A percentile compares a stretch with the other conserved stretches of the same genome.
Evolutionary conservation across 768 basidiomycete species (phyloP).

Genomic region (Hygrophoropsis aurantiaca): DNA sequence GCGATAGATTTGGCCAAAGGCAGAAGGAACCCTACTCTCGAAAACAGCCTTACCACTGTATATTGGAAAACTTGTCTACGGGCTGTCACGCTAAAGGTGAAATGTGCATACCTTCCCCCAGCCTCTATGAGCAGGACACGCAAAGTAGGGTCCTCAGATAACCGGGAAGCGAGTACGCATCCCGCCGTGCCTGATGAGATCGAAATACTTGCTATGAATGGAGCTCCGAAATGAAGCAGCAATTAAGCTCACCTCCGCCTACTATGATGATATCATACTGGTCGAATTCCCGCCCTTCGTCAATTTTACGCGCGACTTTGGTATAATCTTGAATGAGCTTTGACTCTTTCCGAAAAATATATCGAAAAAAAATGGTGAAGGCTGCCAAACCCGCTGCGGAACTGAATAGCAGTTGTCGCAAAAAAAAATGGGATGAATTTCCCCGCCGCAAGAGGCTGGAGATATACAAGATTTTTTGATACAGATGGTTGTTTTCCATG

Average conservation of each 20-base stretch:
- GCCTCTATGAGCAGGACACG: constrained; percentile 41
- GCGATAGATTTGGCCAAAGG: constrained; percentile 41
- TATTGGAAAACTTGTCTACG: not conserved
- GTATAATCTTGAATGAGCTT: constrained; percentile 13
- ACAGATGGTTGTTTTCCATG: not conserved
- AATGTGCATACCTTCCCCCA: constrained; percentile 44
- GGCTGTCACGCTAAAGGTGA: not conserved
- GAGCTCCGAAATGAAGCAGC: not conserved
- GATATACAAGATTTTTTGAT: not conserved
- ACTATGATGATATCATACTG: constrained; percentile 53
- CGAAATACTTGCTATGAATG: not conserved
- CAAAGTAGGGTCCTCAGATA: constrained; percentile 36
- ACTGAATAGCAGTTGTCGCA: not conserved
- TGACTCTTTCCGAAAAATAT: not conserved
- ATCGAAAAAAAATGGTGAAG: constrained; percentile 6
- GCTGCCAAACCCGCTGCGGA: constrained; percentile 7
- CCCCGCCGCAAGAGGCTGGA: not conserved
- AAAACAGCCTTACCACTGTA: constrained; percentile 45
- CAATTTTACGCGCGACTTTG: constrained; percentile 8
- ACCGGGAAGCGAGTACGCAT: constrained; percentile 42
- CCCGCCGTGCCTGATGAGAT: constrained; percentile 39
- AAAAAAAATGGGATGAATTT: not conserved
- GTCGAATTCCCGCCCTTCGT: constrained; percentile 11
- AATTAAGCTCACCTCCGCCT: constrained; percentile 49
- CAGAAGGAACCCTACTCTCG: constrained; percentile 44